Conservation (phyloP, 495 filamentous ascomycete species). For the Talaromyces ruber region DNA sequence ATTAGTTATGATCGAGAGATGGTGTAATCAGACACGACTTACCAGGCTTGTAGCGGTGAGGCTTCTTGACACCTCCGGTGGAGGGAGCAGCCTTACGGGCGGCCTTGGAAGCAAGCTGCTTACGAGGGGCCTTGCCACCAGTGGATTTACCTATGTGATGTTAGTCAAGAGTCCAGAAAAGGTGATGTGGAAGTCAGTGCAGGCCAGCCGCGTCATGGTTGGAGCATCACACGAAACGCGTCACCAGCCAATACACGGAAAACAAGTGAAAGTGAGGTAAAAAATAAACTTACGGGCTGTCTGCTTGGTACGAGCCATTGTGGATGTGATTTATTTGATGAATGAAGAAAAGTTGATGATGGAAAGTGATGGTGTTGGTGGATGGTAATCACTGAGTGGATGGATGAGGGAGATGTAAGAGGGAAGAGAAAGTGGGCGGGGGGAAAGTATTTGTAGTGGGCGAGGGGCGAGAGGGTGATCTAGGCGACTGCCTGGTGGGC, state of each 20-base stretch:
- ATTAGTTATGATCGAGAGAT: slow-evolving; percentile 20
- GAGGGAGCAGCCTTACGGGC: slow-evolving; percentile 70
- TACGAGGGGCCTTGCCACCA: slow-evolving; percentile 98
- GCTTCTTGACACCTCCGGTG: slow-evolving; percentile 98
- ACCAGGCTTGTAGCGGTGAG: slow-evolving; percentile 99
- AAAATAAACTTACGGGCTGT: slow-evolving; percentile 77
- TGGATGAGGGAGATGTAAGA: slow-evolving; percentile 36
- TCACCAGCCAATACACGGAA: slow-evolving; percentile 14
- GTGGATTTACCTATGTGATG: slow-evolving; percentile 70
- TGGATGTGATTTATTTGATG: slow-evolving; percentile 38
- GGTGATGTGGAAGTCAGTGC: background rate
- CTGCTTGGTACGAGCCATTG: slow-evolving; percentile 99
- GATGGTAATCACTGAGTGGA: slow-evolving; percentile 30
- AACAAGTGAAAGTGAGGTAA: slow-evolving; percentile 15
- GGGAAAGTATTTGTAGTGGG: slow-evolving; percentile 44
- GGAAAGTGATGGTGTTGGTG: slow-evolving; percentile 38
- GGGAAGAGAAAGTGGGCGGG: slow-evolving; percentile 41
- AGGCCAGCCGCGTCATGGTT: slow-evolving; percentile 7
- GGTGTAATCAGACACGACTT: slow-evolving; percentile 20
- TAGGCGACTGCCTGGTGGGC: slow-evolving; percentile 9
- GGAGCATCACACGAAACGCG: slow-evolving; percentile 3
- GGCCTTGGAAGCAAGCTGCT: slow-evolving; percentile 89
- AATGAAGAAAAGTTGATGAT: slow-evolving; percentile 36
- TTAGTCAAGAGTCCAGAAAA: slow-evolving; percentile 21
- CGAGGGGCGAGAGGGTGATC: slow-evolving; percentile 32